Conservation (phyloP, 2,329 filamentous ascomycete species). For the Raffaelea ambrosiae region DNA sequence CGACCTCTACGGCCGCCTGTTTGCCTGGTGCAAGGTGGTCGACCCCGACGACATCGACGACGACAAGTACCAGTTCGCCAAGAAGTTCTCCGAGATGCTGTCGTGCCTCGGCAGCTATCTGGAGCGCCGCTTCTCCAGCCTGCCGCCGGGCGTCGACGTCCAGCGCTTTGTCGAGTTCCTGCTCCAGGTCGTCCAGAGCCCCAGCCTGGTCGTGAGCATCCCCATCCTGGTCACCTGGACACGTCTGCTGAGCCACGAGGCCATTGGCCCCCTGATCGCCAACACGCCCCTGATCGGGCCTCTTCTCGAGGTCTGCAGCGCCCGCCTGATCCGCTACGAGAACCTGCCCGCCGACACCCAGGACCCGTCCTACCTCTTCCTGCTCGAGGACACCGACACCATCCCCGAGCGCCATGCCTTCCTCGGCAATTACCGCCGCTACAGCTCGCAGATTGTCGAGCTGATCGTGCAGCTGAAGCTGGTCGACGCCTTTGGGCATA, state of each 20-base stretch:
- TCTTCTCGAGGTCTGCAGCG: constrained; percentile 74
- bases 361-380: constrained; percentile 70
- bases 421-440: constrained; percentile 88
- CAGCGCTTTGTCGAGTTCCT: constrained; percentile 72
- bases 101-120: constrained; percentile 79
- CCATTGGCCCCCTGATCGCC: constrained; percentile 57
- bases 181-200: constrained; percentile 68
- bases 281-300: constrained; percentile 60
- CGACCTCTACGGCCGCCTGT: constrained; percentile 63
- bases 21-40: constrained; percentile 64
- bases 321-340: constrained; percentile 81
- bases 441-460: constrained; percentile 82
- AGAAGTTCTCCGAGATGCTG: constrained; percentile 91
- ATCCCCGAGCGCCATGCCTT: constrained; percentile 91
- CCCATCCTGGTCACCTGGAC: constrained; percentile 88
- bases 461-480: constrained; percentile 73
- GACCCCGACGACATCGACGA: constrained; percentile 70
- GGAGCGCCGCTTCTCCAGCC: constrained; percentile 62
- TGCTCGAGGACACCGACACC: constrained; percentile 92
- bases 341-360: constrained; percentile 72
- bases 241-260: constrained; percentile 63
- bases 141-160: constrained; percentile 58
- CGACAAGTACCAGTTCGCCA: constrained; percentile 82
- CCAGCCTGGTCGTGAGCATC: constrained; percentile 87
- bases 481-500: constrained; percentile 77